Conservation (phyloP, 495 filamentous ascomycete genomes). For the Hypoxylon trugodes region DNA sequence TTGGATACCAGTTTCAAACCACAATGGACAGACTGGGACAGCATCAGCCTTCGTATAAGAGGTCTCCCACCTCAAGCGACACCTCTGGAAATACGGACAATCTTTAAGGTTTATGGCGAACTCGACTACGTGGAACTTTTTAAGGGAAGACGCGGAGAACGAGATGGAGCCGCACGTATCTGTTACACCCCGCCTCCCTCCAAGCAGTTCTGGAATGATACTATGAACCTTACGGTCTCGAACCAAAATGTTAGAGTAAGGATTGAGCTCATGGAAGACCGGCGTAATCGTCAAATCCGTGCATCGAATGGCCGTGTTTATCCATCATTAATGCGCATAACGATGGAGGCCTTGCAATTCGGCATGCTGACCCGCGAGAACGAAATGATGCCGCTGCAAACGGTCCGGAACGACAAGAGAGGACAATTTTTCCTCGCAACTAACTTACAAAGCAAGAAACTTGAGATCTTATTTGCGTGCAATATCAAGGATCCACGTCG, state of each 20-base stretch:
- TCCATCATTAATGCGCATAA: conserved; percentile 42
- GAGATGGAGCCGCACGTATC: conserved; percentile 36
- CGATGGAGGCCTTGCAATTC: conserved; percentile 54
- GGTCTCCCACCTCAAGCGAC: conserved; percentile 37
- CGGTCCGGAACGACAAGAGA: conserved; percentile 45
- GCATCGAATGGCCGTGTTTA: conserved; percentile 39
- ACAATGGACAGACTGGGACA: conserved; percentile 35
- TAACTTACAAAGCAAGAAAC: conserved; percentile 53
- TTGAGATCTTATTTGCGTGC: conserved; percentile 56
- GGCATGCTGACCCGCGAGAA: conserved; percentile 57
- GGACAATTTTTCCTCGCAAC: conserved; percentile 43
- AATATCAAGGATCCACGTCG: conserved; percentile 49
- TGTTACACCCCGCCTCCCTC: conserved; percentile 51
- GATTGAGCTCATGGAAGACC: conserved; percentile 12
- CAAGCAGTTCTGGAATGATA: conserved; percentile 28
- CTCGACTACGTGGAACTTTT: conserved; percentile 49
- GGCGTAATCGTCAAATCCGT: background rate
- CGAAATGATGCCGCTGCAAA: conserved; percentile 56
- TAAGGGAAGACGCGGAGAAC: conserved; percentile 11
- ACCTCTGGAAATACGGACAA: conserved; percentile 36
- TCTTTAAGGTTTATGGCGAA: conserved; percentile 42
- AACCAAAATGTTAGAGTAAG: conserved; percentile 10
- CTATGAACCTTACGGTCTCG: conserved; percentile 15
- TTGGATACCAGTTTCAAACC: conserved; percentile 25
- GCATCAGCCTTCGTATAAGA: conserved; percentile 39